Conservation (phyloP, 2,329 filamentous ascomycete genomes). For the Pseudopyricularia cyperi region DNA sequence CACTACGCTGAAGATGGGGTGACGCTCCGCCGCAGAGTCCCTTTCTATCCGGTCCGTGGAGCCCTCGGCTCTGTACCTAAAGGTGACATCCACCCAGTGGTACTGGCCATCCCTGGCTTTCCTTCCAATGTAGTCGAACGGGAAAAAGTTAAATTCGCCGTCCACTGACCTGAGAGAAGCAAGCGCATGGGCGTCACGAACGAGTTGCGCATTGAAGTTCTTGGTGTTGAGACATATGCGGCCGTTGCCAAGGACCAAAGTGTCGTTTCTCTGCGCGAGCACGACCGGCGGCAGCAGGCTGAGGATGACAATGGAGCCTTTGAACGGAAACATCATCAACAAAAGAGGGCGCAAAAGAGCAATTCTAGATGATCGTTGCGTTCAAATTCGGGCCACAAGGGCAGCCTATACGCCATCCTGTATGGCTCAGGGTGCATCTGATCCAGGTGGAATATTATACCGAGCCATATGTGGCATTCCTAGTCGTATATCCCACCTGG, state of each 20-base stretch:
- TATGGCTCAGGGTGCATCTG: neutral
- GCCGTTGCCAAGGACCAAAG: constrained; percentile 14
- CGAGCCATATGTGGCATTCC: no score
- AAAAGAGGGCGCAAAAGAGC: neutral
- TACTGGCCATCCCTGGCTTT: constrained; percentile 39
- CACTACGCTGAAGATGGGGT: neutral
- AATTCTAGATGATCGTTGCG: neutral
- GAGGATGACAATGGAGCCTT: neutral
- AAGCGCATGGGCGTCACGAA: constrained; percentile 31
- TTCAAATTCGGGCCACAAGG: neutral
- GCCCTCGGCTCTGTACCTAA: constrained; percentile 30
- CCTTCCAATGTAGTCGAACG: constrained; percentile 32
- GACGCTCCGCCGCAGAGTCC: constrained; percentile 1
- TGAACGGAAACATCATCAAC: neutral
- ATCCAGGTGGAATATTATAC: no score
- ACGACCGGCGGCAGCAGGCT: neutral
- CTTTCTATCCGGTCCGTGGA: neutral
- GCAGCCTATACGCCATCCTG: neutral
- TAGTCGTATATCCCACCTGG: no score
- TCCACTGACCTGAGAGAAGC: constrained; percentile 28
- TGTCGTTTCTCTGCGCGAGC: neutral
- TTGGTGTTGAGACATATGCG: constrained; percentile 23
- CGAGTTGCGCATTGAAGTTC: constrained; percentile 28
- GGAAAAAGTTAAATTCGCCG: constrained; percentile 39
- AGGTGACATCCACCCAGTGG: constrained; percentile 44